Base-by-base conservation (phyloP, 768 basidiomycete species). In the Lenzites betulinus region DNA sequence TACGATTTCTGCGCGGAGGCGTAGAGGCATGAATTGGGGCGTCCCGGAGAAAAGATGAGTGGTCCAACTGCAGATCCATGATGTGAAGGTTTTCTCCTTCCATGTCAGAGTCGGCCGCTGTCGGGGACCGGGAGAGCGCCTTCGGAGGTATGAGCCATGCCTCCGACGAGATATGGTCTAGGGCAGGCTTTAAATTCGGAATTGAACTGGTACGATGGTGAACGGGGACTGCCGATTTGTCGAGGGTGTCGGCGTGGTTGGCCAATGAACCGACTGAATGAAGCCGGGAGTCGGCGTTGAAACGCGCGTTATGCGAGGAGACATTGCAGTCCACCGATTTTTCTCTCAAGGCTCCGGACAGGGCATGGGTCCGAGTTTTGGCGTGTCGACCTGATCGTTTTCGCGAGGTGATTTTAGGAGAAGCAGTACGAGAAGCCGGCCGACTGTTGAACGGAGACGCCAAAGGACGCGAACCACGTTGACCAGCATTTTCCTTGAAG, bases 361-460 rank as follows among this genome's bases (percentile, higher is more conserved):
- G 65, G 16, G 81, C 79, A n/a, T 77, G 74, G 1, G 78, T 76
- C 15, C 78, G 79, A 0, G 77, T 69, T 63, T 80, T 78, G 11
- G 57, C 57, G 49, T 73, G 74, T 9, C 69, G 63, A 11, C 69
- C 58, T 13, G 64, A 59, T 28, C 56, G 63, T 43, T 63, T 66
- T 58, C 69, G 58, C 12, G 58, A 48, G 20, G 47, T 25, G 30
- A 55, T 56, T 22, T 71, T 72, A 7, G 79, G 77, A 51, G 79
- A 79, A 23, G 75, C 57, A 28, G 70, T 57, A 43, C 73, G 68
- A 52, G 82, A 82, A 36, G 67, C 69, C 18, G 81, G 79, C 43
- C 77, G 75, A 44, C 81, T 81, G 51, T 67, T 73, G 64, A 81
- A 83, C 1, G 82, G 81, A 25, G 80, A 82, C 12, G 74, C 77